phyloP scores from a whole-genome alignment of 441 rosid species.

The Metrosideros polymorpha region DNA sequence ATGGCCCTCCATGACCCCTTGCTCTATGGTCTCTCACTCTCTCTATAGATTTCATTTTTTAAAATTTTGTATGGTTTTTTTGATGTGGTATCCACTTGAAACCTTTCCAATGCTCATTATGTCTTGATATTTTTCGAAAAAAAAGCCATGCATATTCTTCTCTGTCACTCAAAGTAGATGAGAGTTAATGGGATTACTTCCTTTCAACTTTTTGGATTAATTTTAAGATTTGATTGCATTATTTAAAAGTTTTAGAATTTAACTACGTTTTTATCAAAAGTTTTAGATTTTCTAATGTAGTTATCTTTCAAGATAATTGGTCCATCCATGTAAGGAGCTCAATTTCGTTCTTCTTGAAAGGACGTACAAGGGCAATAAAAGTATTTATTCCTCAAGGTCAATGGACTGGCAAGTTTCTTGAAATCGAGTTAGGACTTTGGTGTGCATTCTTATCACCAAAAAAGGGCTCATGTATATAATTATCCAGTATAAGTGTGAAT shows the following conservation, averaged over 20 bases:
- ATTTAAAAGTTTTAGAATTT: not conserved
- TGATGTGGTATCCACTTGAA: not conserved
- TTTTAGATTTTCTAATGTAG: not conserved
- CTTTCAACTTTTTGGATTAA: not conserved
- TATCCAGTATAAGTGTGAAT: not conserved
- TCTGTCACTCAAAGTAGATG: not conserved
- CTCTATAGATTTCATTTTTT: not conserved
- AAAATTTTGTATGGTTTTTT: not conserved
- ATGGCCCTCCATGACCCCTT: not conserved
- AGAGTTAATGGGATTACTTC: not conserved
- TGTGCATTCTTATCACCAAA: not conserved
- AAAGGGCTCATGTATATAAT: not conserved
- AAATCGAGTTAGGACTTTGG: rapidly evolving
- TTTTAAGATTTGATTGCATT: not conserved
- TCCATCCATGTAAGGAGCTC: not conserved
- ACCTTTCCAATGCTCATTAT: not conserved
- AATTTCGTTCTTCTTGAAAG: not conserved
- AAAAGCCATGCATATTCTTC: not conserved
- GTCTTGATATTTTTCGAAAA: not conserved
- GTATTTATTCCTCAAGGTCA: not conserved
- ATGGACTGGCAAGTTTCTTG: not conserved
- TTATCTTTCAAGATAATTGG: not conserved
- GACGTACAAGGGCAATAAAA: not conserved
- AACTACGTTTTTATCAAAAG: not conserved
- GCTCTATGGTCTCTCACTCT: not conserved